Evolutionary conservation across 1,284 basidiomycete genomes (phyloP).

Genomic region (Papiliotrema flavescens): DNA sequence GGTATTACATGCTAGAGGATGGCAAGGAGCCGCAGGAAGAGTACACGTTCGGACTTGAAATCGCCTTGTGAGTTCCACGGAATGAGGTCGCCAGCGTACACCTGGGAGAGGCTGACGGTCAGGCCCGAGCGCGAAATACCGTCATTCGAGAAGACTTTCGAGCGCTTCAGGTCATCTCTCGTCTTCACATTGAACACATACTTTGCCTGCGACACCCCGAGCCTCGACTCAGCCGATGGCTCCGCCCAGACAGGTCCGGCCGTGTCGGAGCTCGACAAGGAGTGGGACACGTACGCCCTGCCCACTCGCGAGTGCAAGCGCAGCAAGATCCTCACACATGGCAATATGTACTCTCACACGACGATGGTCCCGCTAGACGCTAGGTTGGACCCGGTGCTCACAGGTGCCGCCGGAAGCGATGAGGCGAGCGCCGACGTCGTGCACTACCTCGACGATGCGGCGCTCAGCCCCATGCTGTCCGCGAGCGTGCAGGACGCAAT

Average conservation of each 20-base stretch:
- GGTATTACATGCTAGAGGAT: too few species aligned
- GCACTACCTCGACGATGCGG: neutral
- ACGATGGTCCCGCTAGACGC: neutral
- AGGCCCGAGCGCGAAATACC: conserved; percentile 10
- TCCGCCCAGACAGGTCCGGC: neutral
- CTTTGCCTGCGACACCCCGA: conserved; percentile 3
- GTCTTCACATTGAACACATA: conserved; percentile 10
- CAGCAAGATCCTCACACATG: neutral
- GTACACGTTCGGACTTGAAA: neutral
- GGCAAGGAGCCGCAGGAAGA: neutral
- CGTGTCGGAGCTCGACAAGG: conserved; percentile 1
- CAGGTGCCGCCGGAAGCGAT: neutral
- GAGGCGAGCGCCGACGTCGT: neutral
- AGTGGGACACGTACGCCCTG: conserved; percentile 10
- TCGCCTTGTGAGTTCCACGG: neutral
- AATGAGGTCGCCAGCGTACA: neutral
- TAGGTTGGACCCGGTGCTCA: neutral
- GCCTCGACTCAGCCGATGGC: neutral
- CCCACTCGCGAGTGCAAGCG: neutral
- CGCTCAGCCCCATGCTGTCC: neutral
- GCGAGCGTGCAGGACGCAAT: neutral
- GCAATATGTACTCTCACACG: neutral
- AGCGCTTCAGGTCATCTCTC: conserved; percentile 5
- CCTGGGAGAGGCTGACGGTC: neutral
- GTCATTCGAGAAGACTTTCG: conserved; percentile 13